Base-by-base conservation (phyloP, 2,329 filamentous ascomycete species). In the Colletotrichum lindemuthianum region DNA sequence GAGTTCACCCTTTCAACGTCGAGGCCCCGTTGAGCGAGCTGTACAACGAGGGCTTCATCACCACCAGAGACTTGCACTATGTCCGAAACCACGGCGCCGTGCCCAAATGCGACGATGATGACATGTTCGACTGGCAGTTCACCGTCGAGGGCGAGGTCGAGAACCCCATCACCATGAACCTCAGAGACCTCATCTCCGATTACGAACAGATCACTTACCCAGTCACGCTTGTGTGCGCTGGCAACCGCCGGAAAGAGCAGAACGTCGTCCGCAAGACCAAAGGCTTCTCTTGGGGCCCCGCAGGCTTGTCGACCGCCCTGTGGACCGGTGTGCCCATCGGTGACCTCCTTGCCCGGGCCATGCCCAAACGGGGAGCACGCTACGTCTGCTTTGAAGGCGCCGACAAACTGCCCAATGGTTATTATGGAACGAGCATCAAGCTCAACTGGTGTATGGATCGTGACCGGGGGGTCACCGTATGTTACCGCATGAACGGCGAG, bases 301-400 rank as follows among this genome's bases (percentile, higher is more conserved):
- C 92, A 4, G 94, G 93, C 32, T 75, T 97, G 6, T 96, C 93
- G 0, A 97, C 92, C 0, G 92, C 93, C 0, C 79, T 97, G 0
- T 97, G 92, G 84, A 97, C 94, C 0, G 94, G 94, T 24, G 90
- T 93, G 1, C 81, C 90, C 44, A 87, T 97, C 76, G 83, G 82
- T 2, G 90, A 95, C 66, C 77, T 97, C 4, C 81, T 97, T 13
- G 83, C 82, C 63, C 83, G 81, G 67, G 92, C 92, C 3, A 86
- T 81, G 63, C 92, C 92, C 1, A 81, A 84, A 69, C 84, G 89
- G 64, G 86, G 85, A 57, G 93, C 93, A 2, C 88, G 86, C 71
- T 97, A 93, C 73, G 88, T 97, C 32, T 97, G 92, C 76, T 96
- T 97, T 83, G 93, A 97, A 75, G 93, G 94, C 12, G 93, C 92